phyloP scores from a whole-genome alignment of 192 early-diverging fungal species.

The Backusella australiensis region DNA sequence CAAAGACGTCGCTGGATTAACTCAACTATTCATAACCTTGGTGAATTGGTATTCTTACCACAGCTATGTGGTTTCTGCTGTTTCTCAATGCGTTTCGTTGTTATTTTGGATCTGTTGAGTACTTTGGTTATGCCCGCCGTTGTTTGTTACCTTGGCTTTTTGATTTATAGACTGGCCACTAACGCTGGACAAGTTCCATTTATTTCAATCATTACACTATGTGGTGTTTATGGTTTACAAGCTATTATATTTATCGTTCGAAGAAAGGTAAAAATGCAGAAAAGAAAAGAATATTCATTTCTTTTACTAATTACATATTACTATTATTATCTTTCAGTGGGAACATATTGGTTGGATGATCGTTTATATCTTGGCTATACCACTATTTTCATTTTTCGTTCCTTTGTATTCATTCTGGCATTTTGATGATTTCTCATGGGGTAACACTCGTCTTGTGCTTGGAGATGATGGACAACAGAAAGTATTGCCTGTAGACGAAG shows the following conservation, averaged over 20 bases:
- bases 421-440: conserved; percentile 99
- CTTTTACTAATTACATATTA: neutral
- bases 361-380: conserved; percentile 87
- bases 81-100: conserved; percentile 95
- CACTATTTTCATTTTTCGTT: conserved; percentile 80
- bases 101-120: conserved; percentile 90
- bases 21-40: conserved; percentile 97
- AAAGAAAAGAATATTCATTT: neutral
- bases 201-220: conserved; percentile 83
- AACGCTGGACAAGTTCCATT: conserved; percentile 66
- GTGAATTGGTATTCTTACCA: conserved; percentile 88
- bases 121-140: conserved; percentile 93
- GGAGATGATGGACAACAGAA: conserved; percentile 78
- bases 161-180: conserved; percentile 62
- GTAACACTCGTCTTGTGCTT: conserved; percentile 88
- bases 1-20: conserved; percentile 99
- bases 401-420: conserved; percentile 97
- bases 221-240: conserved; percentile 79
- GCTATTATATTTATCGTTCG: conserved; percentile 72
- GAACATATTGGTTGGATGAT: conserved; percentile 97
- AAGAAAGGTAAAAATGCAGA: conserved; percentile 50
- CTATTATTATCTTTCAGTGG: conserved; percentile 48
- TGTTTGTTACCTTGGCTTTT: conserved; percentile 82
- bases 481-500: conserved; percentile 61
- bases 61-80: conserved; percentile 96